phyloP scores from a whole-genome alignment of 306 rosid genomes.

The Dicorynia guianensis region DNA sequence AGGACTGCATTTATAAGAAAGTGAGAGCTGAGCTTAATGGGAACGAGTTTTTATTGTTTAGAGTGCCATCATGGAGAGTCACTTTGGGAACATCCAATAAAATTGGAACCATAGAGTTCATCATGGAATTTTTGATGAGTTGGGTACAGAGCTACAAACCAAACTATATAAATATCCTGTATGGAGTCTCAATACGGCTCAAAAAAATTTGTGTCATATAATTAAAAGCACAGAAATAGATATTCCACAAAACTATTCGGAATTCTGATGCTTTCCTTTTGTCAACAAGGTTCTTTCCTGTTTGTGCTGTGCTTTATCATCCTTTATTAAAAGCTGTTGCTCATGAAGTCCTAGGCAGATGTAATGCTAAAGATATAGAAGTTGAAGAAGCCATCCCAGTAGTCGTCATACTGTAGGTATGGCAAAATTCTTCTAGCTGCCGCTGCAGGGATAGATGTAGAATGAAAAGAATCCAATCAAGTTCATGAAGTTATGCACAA shows the following conservation, averaged over 20 bases:
- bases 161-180: conserved; percentile 7
- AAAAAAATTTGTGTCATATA: not conserved
- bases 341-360: not conserved
- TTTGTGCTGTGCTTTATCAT: not conserved
- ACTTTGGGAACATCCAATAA: too few species aligned
- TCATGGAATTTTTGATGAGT: conserved; percentile 10
- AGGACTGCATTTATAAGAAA: not conserved
- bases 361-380: too few species aligned
- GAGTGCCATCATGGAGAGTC: not conserved
- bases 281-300: not conserved
- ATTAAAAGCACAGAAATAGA: not conserved
- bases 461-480: too few species aligned
- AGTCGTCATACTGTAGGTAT: too few species aligned
- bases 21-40: conserved; percentile 2
- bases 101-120: too few species aligned
- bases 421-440: too few species aligned
- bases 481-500: too few species aligned
- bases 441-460: not conserved
- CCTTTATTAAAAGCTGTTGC: not conserved
- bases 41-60: not conserved
- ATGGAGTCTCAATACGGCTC: not conserved
- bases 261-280: conserved; percentile 21
- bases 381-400: too few species aligned
- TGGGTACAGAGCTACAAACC: not conserved
- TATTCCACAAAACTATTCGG: not conserved